Conservation (phyloP, 176 grass and related monocot genomes). For the Tuctoria greenei region DNA sequence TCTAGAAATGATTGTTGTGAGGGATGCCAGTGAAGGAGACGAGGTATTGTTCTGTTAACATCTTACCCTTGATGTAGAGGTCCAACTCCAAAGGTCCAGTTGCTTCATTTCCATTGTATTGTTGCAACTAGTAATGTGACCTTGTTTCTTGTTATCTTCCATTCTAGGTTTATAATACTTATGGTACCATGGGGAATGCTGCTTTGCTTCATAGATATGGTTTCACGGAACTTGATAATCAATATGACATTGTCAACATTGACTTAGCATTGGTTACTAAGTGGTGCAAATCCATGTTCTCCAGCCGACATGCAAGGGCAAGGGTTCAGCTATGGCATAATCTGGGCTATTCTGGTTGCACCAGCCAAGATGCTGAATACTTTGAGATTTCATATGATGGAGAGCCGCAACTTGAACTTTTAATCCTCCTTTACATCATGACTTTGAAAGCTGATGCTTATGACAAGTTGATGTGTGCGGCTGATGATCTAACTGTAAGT, state of each 20-base stretch:
- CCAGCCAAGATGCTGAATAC: constrained; percentile 64
- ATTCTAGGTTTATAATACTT: constrained; percentile 86
- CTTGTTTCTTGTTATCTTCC: not conserved
- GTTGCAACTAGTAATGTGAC: not conserved
- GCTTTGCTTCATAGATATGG: constrained; percentile 93
- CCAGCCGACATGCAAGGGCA: constrained; percentile 52
- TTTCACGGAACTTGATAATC: constrained; percentile 80
- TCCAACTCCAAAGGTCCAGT: not conserved
- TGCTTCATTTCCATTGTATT: not conserved
- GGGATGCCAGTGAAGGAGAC: constrained; percentile 59
- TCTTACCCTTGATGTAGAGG: constrained; percentile 26
- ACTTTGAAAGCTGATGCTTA: constrained; percentile 52
- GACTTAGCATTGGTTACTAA: constrained; percentile 64
- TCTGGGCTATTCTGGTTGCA: constrained; percentile 79
- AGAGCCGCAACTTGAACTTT: constrained; percentile 75
- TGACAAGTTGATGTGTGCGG: constrained; percentile 54
- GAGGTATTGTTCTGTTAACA: constrained; percentile 57
- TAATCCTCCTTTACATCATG: constrained; percentile 71
- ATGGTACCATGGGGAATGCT: constrained; percentile 88
- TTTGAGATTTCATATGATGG: constrained; percentile 88
- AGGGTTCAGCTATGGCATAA: constrained; percentile 63
- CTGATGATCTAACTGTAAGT: constrained; percentile 34
- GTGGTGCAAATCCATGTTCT: constrained; percentile 69
- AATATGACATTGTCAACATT: constrained; percentile 85
- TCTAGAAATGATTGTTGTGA: constrained; percentile 91